These are phyloP conservation scores for Solanum medicagineum DNA, from an alignment of 257 asterid genomes.

Conservation along the genomic window DNA sequence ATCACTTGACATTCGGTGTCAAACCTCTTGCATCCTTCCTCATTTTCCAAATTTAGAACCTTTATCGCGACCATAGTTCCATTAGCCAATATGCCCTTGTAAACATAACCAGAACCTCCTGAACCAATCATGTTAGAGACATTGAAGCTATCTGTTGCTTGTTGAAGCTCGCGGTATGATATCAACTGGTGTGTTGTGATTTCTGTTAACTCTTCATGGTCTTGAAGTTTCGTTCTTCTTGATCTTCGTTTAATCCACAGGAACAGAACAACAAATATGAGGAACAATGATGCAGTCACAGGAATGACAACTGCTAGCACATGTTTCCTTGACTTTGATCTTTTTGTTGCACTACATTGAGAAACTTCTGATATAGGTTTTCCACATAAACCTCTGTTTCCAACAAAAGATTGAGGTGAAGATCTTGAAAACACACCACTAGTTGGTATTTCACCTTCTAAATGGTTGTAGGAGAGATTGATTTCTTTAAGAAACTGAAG, in stretches of 20 bases:
- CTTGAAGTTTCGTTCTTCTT: neutral
- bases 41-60: slow-evolving; percentile 11
- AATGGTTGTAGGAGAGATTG: slow-evolving; percentile 16
- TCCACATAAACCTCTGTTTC: slow-evolving; percentile 17
- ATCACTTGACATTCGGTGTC: slow-evolving; percentile 19
- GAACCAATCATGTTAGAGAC: slow-evolving; percentile 14
- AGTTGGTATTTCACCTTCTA: slow-evolving; percentile 24
- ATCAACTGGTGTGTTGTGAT: slow-evolving; percentile 1
- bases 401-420: slow-evolving; percentile 9
- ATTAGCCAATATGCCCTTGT: slow-evolving; percentile 9
- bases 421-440: slow-evolving; percentile 22
- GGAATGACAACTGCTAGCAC: slow-evolving; percentile 3
- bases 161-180: slow-evolving; percentile 11
- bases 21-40: slow-evolving; percentile 11
- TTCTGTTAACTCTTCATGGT: slow-evolving; percentile 4
- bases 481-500: slow-evolving; percentile 9
- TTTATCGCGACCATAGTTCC: slow-evolving; percentile 18
- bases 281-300: neutral
- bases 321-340: neutral
- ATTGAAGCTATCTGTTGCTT: slow-evolving; percentile 20
- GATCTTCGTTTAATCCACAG: slow-evolving; percentile 6
- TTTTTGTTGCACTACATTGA: neutral
- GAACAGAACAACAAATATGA: neutral
- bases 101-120: slow-evolving; percentile 30
- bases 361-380: neutral